Conservation (phyloP, 805 yeast genomes). For the Millerozyma acaciae region DNA sequence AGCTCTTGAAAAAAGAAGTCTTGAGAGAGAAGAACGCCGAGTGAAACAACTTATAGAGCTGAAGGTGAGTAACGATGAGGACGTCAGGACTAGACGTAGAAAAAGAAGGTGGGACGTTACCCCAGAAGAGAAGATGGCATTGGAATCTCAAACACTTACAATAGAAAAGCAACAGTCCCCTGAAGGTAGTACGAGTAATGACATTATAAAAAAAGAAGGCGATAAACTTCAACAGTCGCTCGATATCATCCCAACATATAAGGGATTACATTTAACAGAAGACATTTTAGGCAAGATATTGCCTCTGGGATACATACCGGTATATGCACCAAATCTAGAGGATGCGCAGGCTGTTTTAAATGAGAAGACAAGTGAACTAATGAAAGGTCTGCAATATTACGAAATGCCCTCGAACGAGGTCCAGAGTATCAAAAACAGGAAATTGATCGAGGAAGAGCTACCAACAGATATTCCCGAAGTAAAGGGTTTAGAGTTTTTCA, state of each 20-base stretch:
- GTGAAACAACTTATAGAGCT: slow-evolving; percentile 20
- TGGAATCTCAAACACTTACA: slow-evolving; percentile 1
- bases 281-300: slow-evolving; percentile 45
- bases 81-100: slow-evolving; percentile 14
- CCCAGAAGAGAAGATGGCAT: slow-evolving; percentile 15
- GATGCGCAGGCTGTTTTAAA: slow-evolving; percentile 32
- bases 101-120: slow-evolving; percentile 47
- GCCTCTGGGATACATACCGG: slow-evolving; percentile 49
- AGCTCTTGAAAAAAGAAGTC: slow-evolving; percentile 36
- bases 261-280: slow-evolving; percentile 38
- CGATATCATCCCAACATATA: slow-evolving; percentile 27
- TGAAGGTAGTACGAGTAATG: neutral
- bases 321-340: slow-evolving; percentile 34
- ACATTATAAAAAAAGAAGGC: neutral
- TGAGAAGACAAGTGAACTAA: slow-evolving; percentile 9
- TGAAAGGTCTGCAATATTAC: too few relatives aligned
- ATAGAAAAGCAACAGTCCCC: neutral
- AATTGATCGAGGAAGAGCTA: slow-evolving; percentile 20
- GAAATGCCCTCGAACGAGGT: slow-evolving; percentile 48
- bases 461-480: slow-evolving; percentile 62
- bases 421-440: slow-evolving; percentile 19
- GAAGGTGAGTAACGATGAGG: slow-evolving; percentile 8
- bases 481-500: slow-evolving; percentile 63
- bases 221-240: too few relatives aligned
- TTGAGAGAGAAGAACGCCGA: slow-evolving; percentile 33